A percentile compares a stretch with the other conserved stretches of the same genome.
Evolutionary conservation across 176 grass and related monocot genomes (phyloP).

Genomic region (Cenchrus fungigraminus): DNA sequence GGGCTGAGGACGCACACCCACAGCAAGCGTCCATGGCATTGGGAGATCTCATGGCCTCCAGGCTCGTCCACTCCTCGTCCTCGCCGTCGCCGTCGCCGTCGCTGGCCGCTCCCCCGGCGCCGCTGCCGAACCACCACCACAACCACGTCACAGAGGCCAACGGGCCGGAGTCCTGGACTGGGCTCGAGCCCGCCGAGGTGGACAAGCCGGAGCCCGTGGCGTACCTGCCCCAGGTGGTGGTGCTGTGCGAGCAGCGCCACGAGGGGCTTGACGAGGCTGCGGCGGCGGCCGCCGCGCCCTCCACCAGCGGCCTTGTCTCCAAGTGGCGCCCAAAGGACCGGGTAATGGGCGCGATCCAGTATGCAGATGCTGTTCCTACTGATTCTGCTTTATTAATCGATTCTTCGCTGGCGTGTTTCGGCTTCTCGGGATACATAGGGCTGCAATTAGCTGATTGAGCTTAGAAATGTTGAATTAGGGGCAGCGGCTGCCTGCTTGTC

Average conservation of each 20-base stretch:
- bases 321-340: conserved; percentile 95
- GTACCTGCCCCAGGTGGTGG: conserved; percentile 68
- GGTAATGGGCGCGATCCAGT: conserved; percentile 53
- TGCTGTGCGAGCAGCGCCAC: conserved; percentile 84
- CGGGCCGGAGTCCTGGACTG: conserved; percentile 33
- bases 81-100: not conserved
- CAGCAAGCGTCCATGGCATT: conserved; percentile 74
- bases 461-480: not conserved
- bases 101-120: conserved; percentile 30
- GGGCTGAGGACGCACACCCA: not conserved
- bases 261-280: conserved; percentile 72
- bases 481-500: not conserved
- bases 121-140: conserved; percentile 44
- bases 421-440: not conserved
- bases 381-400: not conserved
- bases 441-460: conserved; percentile 10
- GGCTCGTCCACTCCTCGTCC: conserved; percentile 63
- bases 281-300: conserved; percentile 41
- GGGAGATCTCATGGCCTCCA: conserved; percentile 99
- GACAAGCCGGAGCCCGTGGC: conserved; percentile 40
- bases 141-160: conserved; percentile 28
- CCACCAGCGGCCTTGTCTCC: conserved; percentile 78
- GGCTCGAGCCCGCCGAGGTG: not conserved
- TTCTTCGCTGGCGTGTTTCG: not conserved
- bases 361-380: not conserved